These are phyloP conservation scores for Dittrichia graveolens DNA, from an alignment of 129 eudicot species.

Conservation along the genomic window DNA sequence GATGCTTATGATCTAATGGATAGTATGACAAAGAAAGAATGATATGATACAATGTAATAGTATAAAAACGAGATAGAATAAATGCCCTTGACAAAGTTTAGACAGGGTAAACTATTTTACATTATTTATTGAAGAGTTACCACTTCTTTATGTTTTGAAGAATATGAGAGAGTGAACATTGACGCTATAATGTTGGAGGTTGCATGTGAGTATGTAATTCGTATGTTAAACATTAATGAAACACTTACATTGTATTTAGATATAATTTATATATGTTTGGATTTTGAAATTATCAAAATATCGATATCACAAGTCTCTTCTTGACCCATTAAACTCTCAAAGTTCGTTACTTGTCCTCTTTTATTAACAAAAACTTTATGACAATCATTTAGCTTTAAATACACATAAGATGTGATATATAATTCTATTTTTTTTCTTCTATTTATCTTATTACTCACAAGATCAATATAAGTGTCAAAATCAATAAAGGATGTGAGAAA, in stretches of 20 bases:
- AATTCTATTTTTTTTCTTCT: no score
- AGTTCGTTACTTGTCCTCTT: not conserved
- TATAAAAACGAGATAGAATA: not conserved
- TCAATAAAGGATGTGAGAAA: no score
- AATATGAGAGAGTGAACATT: not conserved
- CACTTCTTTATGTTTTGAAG: not conserved
- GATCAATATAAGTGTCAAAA: no score
- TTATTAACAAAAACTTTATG: not conserved
- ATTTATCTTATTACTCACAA: no score
- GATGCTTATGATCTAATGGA: no score
- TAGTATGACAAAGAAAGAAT: not conserved
- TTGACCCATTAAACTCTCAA: slow-evolving; percentile 15
- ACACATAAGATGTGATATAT: no score
- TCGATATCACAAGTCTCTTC: slow-evolving; percentile 1
- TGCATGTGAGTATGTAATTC: slow-evolving; percentile 16
- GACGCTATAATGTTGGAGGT: slow-evolving; percentile 3
- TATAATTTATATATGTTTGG: slow-evolving; percentile 11
- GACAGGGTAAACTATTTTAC: not conserved
- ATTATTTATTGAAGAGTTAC: not conserved
- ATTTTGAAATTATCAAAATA: slow-evolving; percentile 17
- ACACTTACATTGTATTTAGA: slow-evolving; percentile 3
- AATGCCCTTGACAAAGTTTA: not conserved
- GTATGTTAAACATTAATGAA: slow-evolving; percentile 14
- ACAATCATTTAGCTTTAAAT: not conserved
- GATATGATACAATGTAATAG: not conserved